phyloP scores from a whole-genome alignment of 78 protist species.

The slime mould (Dictyostelium discoideum) region DNA sequence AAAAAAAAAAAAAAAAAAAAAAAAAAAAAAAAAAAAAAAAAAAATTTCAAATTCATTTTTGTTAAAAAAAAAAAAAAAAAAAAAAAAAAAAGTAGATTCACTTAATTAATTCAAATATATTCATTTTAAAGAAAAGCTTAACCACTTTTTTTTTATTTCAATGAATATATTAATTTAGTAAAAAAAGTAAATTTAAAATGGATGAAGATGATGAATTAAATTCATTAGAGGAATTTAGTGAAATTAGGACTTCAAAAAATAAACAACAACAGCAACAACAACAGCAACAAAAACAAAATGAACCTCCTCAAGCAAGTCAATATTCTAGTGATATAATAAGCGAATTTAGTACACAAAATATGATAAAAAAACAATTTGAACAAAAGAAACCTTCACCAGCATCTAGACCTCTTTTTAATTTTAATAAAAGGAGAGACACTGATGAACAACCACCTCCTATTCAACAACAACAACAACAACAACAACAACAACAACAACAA shows the following conservation, averaged over 20 bases:
- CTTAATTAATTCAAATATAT: neutral
- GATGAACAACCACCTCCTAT: neutral
- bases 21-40: too few species aligned
- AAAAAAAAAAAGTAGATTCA: too few species aligned
- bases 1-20: too few species aligned
- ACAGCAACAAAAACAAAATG: neutral
- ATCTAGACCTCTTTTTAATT: neutral
- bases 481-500: neutral
- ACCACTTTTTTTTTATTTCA: neutral
- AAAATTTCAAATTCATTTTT: neutral
- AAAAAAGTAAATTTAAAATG: neutral
- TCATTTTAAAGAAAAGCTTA: neutral
- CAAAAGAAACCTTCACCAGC: neutral
- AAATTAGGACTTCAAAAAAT: neutral
- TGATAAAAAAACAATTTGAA: neutral
- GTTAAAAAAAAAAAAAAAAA: neutral
- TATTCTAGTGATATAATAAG: neutral
- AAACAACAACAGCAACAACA: neutral
- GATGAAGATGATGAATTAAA: conserved; percentile 6
- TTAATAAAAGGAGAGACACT: neutral
- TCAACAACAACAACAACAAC: conserved; percentile 39
- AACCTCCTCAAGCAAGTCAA: neutral
- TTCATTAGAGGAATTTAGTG: neutral
- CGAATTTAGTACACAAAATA: neutral
- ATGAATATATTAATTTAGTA: neutral